These are phyloP conservation scores for Diaporthe caulivora DNA, from an alignment of 2,329 filamentous ascomycete species.

Conservation along the genomic window DNA sequence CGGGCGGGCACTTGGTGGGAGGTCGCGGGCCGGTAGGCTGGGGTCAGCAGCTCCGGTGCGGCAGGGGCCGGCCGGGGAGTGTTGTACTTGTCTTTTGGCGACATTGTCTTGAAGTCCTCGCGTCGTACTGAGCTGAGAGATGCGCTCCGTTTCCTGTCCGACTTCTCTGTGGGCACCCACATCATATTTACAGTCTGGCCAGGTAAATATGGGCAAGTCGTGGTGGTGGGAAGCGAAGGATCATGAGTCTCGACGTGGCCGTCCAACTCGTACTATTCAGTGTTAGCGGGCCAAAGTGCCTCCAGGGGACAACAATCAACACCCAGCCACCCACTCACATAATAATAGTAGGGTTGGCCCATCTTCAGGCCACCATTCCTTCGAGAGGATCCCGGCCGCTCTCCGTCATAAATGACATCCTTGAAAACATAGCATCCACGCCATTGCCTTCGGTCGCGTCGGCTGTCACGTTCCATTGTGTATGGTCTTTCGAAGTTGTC, in stretches of 20 bases:
- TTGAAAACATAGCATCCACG: slow-evolving; percentile 88
- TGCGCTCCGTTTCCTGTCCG: slow-evolving; percentile 70
- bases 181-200: slow-evolving; percentile 90
- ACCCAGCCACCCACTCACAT: slow-evolving; percentile 68
- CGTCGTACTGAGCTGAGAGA: slow-evolving; percentile 72
- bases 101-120: slow-evolving; percentile 78
- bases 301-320: slow-evolving; percentile 26
- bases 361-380: slow-evolving; percentile 88
- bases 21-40: slow-evolving; percentile 52
- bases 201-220: slow-evolving; percentile 84
- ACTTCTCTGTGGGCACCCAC: slow-evolving; percentile 79
- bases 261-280: slow-evolving; percentile 82
- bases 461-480: slow-evolving; percentile 82
- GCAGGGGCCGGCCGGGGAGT: slow-evolving; percentile 72
- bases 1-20: slow-evolving; percentile 46
- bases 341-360: slow-evolving; percentile 96
- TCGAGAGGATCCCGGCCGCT: slow-evolving; percentile 64
- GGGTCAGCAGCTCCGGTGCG: slow-evolving; percentile 53
- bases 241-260: slow-evolving; percentile 83
- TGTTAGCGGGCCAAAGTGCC: slow-evolving; percentile 46
- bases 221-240: slow-evolving; percentile 78
- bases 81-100: slow-evolving; percentile 81
- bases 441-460: slow-evolving; percentile 83
- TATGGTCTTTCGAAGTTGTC: slow-evolving; percentile 89
- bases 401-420: slow-evolving; percentile 86